phyloP scores from a whole-genome alignment of 768 basidiomycete species.

The Exsudoporus frostii region DNA sequence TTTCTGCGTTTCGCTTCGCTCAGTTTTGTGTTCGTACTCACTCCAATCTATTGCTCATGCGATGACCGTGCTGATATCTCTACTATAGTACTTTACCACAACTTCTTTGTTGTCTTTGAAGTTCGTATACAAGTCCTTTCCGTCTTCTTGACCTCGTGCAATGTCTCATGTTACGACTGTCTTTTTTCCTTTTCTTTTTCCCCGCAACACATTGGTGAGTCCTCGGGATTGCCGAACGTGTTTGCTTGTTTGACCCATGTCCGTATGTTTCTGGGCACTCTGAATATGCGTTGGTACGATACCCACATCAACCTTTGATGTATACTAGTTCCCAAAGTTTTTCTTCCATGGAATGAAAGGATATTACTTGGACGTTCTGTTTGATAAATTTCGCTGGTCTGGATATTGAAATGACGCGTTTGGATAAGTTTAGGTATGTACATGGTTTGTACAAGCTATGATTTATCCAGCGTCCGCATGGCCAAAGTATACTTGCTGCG shows the following conservation, averaged over 20 bases:
- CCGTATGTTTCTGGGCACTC: constrained; percentile 11
- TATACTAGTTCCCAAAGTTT: constrained; percentile 21
- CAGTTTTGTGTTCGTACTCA: constrained; percentile 19
- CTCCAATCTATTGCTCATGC: constrained; percentile 27
- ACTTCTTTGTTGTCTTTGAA: constrained; percentile 15
- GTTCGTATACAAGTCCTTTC: constrained; percentile 17
- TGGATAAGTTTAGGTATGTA: background rate
- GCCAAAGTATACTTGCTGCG: background rate
- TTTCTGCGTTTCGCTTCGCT: constrained; percentile 12
- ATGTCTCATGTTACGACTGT: constrained; percentile 11
- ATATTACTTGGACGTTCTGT: background rate
- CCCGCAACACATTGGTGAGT: background rate
- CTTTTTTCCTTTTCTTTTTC: background rate
- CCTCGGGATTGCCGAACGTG: background rate
- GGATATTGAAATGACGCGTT: background rate
- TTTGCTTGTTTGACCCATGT: constrained; percentile 1
- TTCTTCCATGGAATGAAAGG: constrained; percentile 4
- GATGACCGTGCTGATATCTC: constrained; percentile 32
- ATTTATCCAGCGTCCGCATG: background rate
- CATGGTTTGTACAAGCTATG: background rate
- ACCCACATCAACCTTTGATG: constrained; percentile 17
- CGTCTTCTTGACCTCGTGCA: constrained; percentile 1
- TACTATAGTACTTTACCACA: constrained; percentile 34
- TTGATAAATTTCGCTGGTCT: background rate
- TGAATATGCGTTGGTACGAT: constrained; percentile 21